Evolutionary conservation across 495 filamentous ascomycete genomes (phyloP).

Genomic region (Friedmanniomyces endolithicus): DNA sequence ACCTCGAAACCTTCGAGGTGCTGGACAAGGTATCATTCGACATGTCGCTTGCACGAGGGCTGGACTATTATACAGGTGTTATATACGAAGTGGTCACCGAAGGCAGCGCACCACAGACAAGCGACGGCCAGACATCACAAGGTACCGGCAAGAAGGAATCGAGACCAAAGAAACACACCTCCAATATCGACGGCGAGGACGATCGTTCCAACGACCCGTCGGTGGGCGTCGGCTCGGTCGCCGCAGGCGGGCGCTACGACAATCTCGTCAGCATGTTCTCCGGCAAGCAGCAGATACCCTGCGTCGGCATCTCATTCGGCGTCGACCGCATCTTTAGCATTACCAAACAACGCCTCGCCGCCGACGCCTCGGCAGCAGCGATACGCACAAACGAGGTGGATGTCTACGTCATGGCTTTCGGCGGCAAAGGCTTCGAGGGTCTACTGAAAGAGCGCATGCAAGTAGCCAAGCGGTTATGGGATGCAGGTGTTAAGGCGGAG

Average conservation of each 20-base stretch:
- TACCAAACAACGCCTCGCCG: slow-evolving; percentile 61
- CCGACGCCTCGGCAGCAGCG: slow-evolving; percentile 34
- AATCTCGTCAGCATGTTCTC: slow-evolving; percentile 88
- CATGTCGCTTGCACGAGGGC: slow-evolving; percentile 66
- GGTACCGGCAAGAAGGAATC: slow-evolving; percentile 42
- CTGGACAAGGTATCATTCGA: slow-evolving; percentile 66
- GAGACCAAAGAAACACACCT: slow-evolving; percentile 28
- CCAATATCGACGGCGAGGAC: slow-evolving; percentile 41
- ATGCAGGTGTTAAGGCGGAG: slow-evolving; percentile 71
- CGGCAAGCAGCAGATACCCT: slow-evolving; percentile 73
- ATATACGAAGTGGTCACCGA: slow-evolving; percentile 89
- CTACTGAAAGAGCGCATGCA: slow-evolving; percentile 70
- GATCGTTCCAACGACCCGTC: slow-evolving; percentile 73
- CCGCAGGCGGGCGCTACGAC: slow-evolving; percentile 86
- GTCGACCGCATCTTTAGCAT: slow-evolving; percentile 92
- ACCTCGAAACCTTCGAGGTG: slow-evolving; percentile 63
- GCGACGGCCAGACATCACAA: slow-evolving; percentile 39
- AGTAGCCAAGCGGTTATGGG: slow-evolving; percentile 60
- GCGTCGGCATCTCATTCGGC: slow-evolving; percentile 88
- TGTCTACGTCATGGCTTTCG: slow-evolving; percentile 86
- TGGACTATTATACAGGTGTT: slow-evolving; percentile 90
- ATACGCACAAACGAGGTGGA: slow-evolving; percentile 65
- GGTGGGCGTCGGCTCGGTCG: slow-evolving; percentile 73
- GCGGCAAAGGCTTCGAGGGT: slow-evolving; percentile 58
- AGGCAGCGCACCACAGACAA: slow-evolving; percentile 54